Percentiles rank a stretch among this genome's conserved stretches.
Evolutionary conservation across 1,284 basidiomycete species (phyloP).

Genomic region (Macrocybe sp.): DNA sequence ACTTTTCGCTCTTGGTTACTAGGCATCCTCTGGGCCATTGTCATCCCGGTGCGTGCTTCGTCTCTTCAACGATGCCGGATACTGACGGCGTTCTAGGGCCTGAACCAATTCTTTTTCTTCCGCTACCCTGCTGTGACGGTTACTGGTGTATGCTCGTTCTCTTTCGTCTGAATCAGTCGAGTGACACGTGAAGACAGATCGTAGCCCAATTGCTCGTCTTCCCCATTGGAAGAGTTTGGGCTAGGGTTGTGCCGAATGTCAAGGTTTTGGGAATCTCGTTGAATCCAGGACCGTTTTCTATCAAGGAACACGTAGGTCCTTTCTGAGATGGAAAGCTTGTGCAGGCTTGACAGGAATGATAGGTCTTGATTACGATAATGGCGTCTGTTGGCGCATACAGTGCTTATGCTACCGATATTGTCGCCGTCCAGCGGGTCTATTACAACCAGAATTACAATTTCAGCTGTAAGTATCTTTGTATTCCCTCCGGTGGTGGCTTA

Average conservation of each 20-base stretch:
- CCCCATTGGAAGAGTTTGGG: conserved; percentile 61
- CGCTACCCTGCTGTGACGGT: conserved; percentile 55
- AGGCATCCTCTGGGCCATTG: conserved; percentile 51
- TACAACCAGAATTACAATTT: conserved; percentile 66
- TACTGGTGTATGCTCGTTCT: conserved; percentile 25
- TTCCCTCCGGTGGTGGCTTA: background rate
- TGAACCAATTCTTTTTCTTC: conserved; percentile 69
- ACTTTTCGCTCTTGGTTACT: conserved; percentile 64
- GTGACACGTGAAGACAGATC: conserved; percentile 25
- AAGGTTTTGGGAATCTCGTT: conserved; percentile 52
- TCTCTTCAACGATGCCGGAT: background rate
- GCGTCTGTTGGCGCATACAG: conserved; percentile 58
- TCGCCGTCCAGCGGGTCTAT: conserved; percentile 71
- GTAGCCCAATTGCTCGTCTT: conserved; percentile 62
- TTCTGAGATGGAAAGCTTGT: background rate
- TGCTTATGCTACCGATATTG: conserved; percentile 72
- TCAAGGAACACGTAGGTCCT: conserved; percentile 60
- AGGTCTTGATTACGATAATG: conserved; percentile 65
- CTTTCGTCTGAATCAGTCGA: background rate
- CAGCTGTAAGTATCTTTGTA: conserved; percentile 36
- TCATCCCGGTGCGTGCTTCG: conserved; percentile 37
- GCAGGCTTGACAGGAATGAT: background rate
- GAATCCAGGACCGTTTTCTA: conserved; percentile 69
- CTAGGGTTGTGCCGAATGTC: conserved; percentile 47
- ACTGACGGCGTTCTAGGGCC: conserved; percentile 23